These are phyloP conservation scores for Penicillium fuscoglaucum DNA, from an alignment of 2,329 filamentous ascomycete species.

Conservation along the genomic window DNA sequence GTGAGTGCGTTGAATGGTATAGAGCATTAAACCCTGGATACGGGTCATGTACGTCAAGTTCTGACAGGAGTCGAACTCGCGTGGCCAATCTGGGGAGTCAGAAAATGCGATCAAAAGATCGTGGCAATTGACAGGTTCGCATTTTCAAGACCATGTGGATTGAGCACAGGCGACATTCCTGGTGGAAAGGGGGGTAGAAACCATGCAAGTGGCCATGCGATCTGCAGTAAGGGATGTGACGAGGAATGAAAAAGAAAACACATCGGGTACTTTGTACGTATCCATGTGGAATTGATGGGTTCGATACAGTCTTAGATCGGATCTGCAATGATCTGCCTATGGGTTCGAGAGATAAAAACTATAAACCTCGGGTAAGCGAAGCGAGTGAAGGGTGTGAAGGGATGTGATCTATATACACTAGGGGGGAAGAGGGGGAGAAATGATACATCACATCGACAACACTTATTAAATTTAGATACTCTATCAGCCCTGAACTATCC, in stretches of 20 bases:
- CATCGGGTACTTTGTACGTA: not conserved
- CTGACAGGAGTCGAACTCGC: not conserved
- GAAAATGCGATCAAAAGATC: not conserved
- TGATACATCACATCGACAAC: not conserved
- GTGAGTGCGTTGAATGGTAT: not conserved
- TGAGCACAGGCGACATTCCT: slow-evolving; percentile 9
- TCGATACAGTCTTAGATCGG: not conserved
- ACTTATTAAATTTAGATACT: too few relatives aligned
- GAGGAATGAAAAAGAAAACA: slow-evolving; percentile 1
- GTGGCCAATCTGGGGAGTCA: not conserved
- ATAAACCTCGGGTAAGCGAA: not conserved
- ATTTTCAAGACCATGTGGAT: slow-evolving; percentile 14
- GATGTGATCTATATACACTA: slow-evolving; percentile 2
- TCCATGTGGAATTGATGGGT: not conserved
- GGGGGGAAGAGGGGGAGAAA: not conserved
- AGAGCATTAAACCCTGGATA: not conserved
- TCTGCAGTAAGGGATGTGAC: slow-evolving; percentile 17
- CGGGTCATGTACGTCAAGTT: not conserved
- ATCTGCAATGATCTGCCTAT: not conserved
- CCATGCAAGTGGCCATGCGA: slow-evolving; percentile 17
- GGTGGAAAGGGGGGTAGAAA: slow-evolving; percentile 1
- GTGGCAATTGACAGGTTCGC: not conserved
- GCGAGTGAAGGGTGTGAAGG: not conserved
- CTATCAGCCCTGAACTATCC: not conserved
- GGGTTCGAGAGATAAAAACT: not conserved